phyloP scores from a whole-genome alignment of 2,329 filamentous ascomycete species.

The Cadophora luteo-olivacea region DNA sequence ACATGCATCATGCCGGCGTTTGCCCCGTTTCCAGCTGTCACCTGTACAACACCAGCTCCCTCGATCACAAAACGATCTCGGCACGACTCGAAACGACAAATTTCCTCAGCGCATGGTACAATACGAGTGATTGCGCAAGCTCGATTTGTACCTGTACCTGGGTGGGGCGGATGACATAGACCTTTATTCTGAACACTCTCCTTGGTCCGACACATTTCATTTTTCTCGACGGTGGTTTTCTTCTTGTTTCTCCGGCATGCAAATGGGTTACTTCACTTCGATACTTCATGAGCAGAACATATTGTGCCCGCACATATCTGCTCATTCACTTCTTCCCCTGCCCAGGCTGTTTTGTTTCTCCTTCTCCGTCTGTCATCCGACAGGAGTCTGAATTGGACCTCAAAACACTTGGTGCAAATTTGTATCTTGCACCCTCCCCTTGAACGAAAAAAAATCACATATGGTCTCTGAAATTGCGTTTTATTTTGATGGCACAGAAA shows the following conservation, averaged over 20 bases:
- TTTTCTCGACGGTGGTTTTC: constrained; percentile 31
- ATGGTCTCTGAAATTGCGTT: constrained; percentile 13
- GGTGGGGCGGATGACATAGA: constrained; percentile 39
- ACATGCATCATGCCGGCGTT: constrained; percentile 40
- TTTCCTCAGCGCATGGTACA: constrained; percentile 44
- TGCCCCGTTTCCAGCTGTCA: constrained; percentile 37
- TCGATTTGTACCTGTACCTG: constrained; percentile 45
- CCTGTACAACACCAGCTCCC: constrained; percentile 44
- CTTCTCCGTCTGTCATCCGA: background rate
- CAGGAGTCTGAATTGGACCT: background rate
- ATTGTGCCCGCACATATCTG: constrained; percentile 40
- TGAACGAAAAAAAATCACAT: constrained; percentile 13
- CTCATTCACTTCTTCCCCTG: constrained; percentile 25
- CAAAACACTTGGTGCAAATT: constrained; percentile 28
- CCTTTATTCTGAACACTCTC: constrained; percentile 27
- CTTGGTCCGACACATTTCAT: constrained; percentile 28
- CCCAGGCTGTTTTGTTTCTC: constrained; percentile 9
- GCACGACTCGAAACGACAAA: constrained; percentile 40
- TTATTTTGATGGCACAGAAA: constrained; percentile 20
- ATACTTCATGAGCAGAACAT: constrained; percentile 38
- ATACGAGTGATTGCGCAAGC: constrained; percentile 43
- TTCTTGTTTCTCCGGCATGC: constrained; percentile 32
- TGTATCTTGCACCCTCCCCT: constrained; percentile 31
- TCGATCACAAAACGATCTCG: constrained; percentile 43
- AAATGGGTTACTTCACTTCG: constrained; percentile 38